Evolutionary conservation across 352 stramenopile species (phyloP), one percentile per base, ranked within the genome.

Genomic region (Blastocystis sp.): DNA sequence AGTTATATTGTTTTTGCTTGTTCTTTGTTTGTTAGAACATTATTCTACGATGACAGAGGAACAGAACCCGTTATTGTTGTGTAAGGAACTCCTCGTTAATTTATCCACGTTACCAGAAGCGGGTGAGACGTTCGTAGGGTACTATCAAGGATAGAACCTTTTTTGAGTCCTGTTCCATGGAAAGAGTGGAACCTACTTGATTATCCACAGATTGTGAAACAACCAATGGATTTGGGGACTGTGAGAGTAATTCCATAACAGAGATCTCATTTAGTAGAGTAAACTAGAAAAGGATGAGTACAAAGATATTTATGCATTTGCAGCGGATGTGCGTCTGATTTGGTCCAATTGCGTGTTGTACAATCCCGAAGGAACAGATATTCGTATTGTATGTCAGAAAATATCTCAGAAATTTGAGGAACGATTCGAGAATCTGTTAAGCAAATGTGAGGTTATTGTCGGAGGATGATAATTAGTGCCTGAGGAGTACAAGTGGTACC

Each of bases 131-230:
- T 61, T 32, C 3, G 37, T 21, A 56, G 65, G 27, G 37, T 77
- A 37, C 11, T 4, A 32, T 49, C 2, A 73, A 54, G 37, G 27
- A 9, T 56, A 85, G 73, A 75, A 21, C 57, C 75, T 11, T 86
- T 69, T 49, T 49, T 52, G 57, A 56, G 27, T 58, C 75, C 75
- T 35, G 75, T 86, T 24, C 57, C 57, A 11, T 86, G 75, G 75
- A 77, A 86, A 43, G 75, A 86, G 61, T 86, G 75, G 75, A 71
- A 86, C n/a, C 29, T 86, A 35, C 16, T 75, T 16, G 75, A 86
- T 57, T 86, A 86, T 86, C 75, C 75, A 19, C n/a, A 32, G 46
- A 75, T 86, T 37, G 75, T 86, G 42, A 86, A 86, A 51, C n/a
- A 69, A 9, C 75, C 75, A 12, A 86, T 86, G 75, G 75, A 86